Conservation (phyloP, 2,329 filamentous ascomycete genomes). For the Fusarium aywerte region DNA sequence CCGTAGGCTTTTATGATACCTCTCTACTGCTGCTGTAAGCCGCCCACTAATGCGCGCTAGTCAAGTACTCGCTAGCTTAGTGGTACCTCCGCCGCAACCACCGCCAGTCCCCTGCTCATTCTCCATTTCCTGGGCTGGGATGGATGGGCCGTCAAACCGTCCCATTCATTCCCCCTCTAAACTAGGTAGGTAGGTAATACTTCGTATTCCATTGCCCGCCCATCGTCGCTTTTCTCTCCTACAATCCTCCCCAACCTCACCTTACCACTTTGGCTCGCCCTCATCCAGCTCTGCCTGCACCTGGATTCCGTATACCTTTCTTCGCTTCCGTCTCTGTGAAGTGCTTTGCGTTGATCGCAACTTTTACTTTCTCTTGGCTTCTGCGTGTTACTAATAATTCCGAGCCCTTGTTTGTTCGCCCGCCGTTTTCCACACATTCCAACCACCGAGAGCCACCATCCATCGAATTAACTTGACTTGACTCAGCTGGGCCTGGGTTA, state of each 20-base stretch:
- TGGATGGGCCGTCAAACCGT: conserved; percentile 43
- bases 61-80: conserved; percentile 31
- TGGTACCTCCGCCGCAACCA: conserved; percentile 34
- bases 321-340: conserved; percentile 30
- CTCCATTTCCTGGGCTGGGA: conserved; percentile 34
- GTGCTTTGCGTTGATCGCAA: conserved; percentile 45
- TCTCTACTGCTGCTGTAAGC: conserved; percentile 3
- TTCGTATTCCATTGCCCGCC: conserved; percentile 35
- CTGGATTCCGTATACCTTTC: conserved; percentile 18
- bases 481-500: conserved; percentile 41
- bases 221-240: conserved; percentile 35
- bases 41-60: conserved; percentile 8
- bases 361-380: conserved; percentile 27
- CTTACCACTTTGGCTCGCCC: conserved; percentile 19
- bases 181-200: too few relatives aligned
- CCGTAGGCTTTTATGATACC: conserved; percentile 29
- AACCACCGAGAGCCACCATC: conserved; percentile 31
- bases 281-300: conserved; percentile 1
- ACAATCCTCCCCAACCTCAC: conserved; percentile 18
- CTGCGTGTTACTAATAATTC: conserved; percentile 40
- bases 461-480: conserved; percentile 28
- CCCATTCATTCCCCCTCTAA: conserved; percentile 35
- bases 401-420: not conserved
- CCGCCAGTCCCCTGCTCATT: conserved; percentile 33
- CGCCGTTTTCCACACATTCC: conserved; percentile 13